Conservation (phyloP, 1,284 basidiomycete genomes). For the Moniliophthora roreri region DNA sequence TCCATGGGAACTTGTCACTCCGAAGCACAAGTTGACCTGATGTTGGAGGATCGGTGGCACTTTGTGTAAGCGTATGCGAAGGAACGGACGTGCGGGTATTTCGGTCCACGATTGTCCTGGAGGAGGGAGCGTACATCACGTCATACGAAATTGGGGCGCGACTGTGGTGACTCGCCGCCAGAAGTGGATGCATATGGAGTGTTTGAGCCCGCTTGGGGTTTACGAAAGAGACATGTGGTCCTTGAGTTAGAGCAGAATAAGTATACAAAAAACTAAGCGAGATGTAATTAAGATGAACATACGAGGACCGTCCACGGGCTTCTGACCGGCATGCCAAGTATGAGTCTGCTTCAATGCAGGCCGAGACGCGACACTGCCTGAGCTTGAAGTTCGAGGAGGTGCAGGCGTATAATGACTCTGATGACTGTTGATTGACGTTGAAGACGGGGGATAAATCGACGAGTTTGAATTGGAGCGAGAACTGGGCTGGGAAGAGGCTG, state of each 20-base stretch:
- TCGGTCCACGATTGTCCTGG: constrained; percentile 55
- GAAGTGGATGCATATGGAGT: constrained; percentile 63
- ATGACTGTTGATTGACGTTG: constrained; percentile 11
- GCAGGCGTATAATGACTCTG: constrained; percentile 10
- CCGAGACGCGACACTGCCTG: constrained; percentile 15
- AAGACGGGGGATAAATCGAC: constrained; percentile 16
- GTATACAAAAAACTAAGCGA: not conserved
- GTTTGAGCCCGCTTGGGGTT: constrained; percentile 35
- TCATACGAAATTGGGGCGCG: constrained; percentile 64
- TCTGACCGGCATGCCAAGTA: constrained; percentile 18
- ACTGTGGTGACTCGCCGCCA: constrained; percentile 52
- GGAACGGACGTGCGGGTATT: constrained; percentile 55
- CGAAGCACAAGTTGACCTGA: constrained; percentile 52
- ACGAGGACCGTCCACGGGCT: constrained; percentile 6
- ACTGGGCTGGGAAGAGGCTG: constrained; percentile 13
- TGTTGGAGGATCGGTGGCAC: constrained; percentile 61
- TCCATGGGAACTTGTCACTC: constrained; percentile 63
- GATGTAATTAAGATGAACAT: constrained; percentile 14
- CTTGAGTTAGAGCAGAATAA: constrained; percentile 23
- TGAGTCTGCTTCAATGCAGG: constrained; percentile 21
- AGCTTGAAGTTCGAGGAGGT: constrained; percentile 17
- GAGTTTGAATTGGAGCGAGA: constrained; percentile 19
- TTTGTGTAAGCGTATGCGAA: constrained; percentile 56
- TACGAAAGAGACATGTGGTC: constrained; percentile 39
- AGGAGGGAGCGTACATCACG: constrained; percentile 54